Evolutionary conservation across 306 rosid species (phyloP), one percentile per base, ranked within the genome.

Genomic region (Spatholobus suberectus): DNA sequence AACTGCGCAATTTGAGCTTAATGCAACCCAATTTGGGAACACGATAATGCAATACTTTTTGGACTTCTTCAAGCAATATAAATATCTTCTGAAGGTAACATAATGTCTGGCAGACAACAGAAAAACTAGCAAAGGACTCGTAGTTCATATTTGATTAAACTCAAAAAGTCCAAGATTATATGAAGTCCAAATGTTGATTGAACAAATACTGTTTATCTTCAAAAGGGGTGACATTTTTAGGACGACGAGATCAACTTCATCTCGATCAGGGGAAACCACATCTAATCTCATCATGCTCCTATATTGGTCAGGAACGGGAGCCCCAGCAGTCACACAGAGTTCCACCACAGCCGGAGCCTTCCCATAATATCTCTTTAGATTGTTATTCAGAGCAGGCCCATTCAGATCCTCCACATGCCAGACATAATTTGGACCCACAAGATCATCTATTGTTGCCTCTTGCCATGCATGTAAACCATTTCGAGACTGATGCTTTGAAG

Each of bases 381-480:
- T 91, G 90, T 94, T 92, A 71, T 86, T 87, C 70, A 92, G 77
- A 54, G 92, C 85, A 85, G 92, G 82, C 26, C 83, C 86, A 34
- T 89, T 77, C 70, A 83, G 17, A 82, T 94, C 95, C 65, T 76
- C 91, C 32, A 90, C 91, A 73, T 94, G 97, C 98, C 97, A 94
- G n/a, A 94, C 94, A 80, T 89, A 88, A 84, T 92, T 92, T 0
- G 94, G 92, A 84, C 87, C 85, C 32, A 92, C 89, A 38, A 92
- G 75, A 79, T 92, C 96, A 18, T 92, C 91, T 49, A 92, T 70
- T 34, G 84, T 91, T 14, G 97, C 97, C 81, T 94, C 94, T 80
- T 94, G 96, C 98, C 98, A 94, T 68, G 97, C 97, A 74, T 94
- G 98, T 83, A 94, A 82, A 57, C 98, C 98, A 24, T 94, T 85